Conservation (phyloP, 192 early-diverging fungal genomes). For the Geosiphon pyriformis region DNA sequence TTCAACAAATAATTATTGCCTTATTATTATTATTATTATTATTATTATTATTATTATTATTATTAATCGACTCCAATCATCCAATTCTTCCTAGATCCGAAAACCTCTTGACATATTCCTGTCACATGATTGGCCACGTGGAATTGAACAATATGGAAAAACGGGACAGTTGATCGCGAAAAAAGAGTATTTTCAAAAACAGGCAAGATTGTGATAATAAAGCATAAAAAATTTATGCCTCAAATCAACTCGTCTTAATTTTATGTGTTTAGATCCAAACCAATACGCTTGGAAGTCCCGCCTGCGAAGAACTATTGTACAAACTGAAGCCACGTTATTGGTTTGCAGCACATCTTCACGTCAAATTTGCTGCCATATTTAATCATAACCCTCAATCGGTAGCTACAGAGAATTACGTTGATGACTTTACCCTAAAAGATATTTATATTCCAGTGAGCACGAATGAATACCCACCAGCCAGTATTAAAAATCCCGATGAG, state of each 20-base stretch:
- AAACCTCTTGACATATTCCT: slow-evolving; percentile 82
- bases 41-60: background rate
- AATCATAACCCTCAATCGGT: slow-evolving; percentile 29
- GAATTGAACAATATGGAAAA: slow-evolving; percentile 79
- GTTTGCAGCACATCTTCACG: slow-evolving; percentile 96
- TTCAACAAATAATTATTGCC: background rate
- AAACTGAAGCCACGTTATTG: slow-evolving; percentile 79
- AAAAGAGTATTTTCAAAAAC: slow-evolving; percentile 72
- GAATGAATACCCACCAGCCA: background rate
- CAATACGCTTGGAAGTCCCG: slow-evolving; percentile 72
- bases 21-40: background rate
- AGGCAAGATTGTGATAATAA: slow-evolving; percentile 47
- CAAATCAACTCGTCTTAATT: background rate
- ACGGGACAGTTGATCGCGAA: slow-evolving; percentile 45
- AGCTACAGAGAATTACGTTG: background rate
- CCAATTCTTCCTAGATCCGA: slow-evolving; percentile 43
- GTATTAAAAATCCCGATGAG: slow-evolving; percentile 34
- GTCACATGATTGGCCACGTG: slow-evolving; percentile 95
- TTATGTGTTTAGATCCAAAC: slow-evolving; percentile 46
- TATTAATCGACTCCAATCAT: background rate
- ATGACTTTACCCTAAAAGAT: background rate
- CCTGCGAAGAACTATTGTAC: slow-evolving; percentile 67
- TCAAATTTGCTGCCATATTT: slow-evolving; percentile 75
- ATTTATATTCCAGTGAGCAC: background rate
- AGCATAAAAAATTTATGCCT: background rate